Percentiles rank a stretch among this genome's conserved stretches.
Evolutionary conservation across 2,329 filamentous ascomycete species (phyloP).

Genomic region (Aspergillus floridensis): DNA sequence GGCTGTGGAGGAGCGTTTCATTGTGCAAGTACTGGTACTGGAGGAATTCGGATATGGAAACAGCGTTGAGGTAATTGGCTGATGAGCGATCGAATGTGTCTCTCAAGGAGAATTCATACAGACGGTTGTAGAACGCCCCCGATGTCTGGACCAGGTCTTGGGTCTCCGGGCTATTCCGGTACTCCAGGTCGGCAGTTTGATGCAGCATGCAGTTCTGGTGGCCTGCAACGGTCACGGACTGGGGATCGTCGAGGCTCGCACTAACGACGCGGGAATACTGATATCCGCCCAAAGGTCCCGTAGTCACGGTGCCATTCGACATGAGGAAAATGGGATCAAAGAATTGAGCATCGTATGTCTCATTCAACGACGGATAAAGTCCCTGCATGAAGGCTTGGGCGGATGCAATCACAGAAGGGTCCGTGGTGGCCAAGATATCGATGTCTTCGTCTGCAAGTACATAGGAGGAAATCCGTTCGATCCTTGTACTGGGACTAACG

Average conservation of each 20-base stretch:
- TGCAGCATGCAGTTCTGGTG: constrained; percentile 45
- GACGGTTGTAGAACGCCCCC: constrained; percentile 46
- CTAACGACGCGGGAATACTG: constrained; percentile 55
- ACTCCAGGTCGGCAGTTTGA: constrained; percentile 37
- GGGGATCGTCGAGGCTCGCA: constrained; percentile 46
- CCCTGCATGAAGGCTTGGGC: constrained; percentile 63
- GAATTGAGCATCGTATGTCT: constrained; percentile 32
- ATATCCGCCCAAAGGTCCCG: constrained; percentile 55
- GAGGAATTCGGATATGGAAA: constrained; percentile 56
- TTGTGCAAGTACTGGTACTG: constrained; percentile 56
- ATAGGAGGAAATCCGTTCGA: constrained; percentile 47
- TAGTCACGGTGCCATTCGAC: constrained; percentile 49
- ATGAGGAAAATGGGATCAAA: constrained; percentile 40
- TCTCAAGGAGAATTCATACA: constrained; percentile 46
- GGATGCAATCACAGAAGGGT: constrained; percentile 50
- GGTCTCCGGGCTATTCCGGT: constrained; percentile 44
- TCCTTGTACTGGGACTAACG: constrained; percentile 31
- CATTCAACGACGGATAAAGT: constrained; percentile 53
- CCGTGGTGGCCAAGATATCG: constrained; percentile 47
- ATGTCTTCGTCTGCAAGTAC: constrained; percentile 48
- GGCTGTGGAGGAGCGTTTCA: constrained; percentile 33
- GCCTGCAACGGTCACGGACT: constrained; percentile 52
- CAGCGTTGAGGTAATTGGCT: constrained; percentile 53
- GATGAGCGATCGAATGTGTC: constrained; percentile 38
- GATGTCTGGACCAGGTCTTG: constrained; percentile 37